Conservation (phyloP, 2,329 filamentous ascomycete species). For the Neoarthrinium moseri region DNA sequence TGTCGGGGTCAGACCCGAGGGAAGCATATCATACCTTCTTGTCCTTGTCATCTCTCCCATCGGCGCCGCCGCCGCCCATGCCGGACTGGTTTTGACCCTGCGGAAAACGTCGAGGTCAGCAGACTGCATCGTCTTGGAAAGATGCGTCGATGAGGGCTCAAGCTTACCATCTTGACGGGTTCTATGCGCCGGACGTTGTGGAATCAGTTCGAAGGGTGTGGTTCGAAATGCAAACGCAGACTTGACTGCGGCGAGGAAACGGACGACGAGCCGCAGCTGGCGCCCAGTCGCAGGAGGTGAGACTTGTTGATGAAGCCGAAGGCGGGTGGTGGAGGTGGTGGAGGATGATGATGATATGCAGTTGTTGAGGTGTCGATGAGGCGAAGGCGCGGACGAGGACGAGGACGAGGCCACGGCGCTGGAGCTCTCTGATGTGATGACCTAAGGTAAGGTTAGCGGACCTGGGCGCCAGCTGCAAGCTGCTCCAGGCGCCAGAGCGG, state of each 20-base stretch:
- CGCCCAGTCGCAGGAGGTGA: too few relatives aligned
- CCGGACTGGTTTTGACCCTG: constrained; percentile 88
- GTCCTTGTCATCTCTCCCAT: constrained; percentile 82
- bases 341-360: background rate
- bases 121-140: background rate
- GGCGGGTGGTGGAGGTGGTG: background rate
- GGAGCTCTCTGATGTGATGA: constrained; percentile 1
- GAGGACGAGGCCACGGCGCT: background rate
- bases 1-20: background rate
- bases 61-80: constrained; percentile 72
- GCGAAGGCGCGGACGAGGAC: constrained; percentile 3
- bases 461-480: too few relatives aligned
- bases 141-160: background rate
- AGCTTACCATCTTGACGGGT: constrained; percentile 8
- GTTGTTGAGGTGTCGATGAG: constrained; percentile 2
- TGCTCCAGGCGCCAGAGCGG: constrained; percentile 5
- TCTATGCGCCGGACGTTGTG: background rate
- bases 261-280: too few relatives aligned
- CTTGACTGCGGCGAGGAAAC: too few relatives aligned
- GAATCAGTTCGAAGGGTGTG: background rate
- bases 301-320: background rate
- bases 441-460: too few relatives aligned
- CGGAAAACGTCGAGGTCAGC: background rate
- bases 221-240: too few relatives aligned
- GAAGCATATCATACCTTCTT: constrained; percentile 72